Evolutionary conservation across 768 basidiomycete genomes (phyloP).

Genomic region (Fistulinella prunicolor): DNA sequence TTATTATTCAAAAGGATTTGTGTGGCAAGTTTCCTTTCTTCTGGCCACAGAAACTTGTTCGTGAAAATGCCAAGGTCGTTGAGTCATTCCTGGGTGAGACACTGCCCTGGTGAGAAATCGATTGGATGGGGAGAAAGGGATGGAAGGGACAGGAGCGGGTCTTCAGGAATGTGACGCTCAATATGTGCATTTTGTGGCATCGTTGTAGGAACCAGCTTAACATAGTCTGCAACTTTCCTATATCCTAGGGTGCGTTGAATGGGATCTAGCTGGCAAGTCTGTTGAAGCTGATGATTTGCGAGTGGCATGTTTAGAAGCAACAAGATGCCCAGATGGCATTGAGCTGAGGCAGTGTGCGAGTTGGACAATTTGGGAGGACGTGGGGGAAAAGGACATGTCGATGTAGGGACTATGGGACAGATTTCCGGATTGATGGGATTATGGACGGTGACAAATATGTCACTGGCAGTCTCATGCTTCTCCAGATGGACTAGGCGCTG

Average conservation of each 20-base stretch:
- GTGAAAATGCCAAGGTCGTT: background rate
- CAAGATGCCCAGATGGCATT: too few relatives aligned
- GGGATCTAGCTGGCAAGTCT: background rate
- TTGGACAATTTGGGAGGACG: too few relatives aligned
- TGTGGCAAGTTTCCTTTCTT: background rate
- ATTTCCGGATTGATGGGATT: background rate
- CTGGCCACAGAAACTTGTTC: background rate
- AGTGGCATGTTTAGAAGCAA: background rate
- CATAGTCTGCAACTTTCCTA: conserved; percentile 31
- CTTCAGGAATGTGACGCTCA: conserved; percentile 26
- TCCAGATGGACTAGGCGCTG: conserved; percentile 12
- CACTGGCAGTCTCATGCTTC: conserved; percentile 5
- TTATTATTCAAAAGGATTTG: conserved; percentile 34
- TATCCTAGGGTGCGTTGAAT: conserved; percentile 15
- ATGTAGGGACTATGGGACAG: too few relatives aligned
- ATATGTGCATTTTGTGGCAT: conserved; percentile 35
- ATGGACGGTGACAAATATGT: background rate
- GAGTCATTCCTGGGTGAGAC: background rate
- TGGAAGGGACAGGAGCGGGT: conserved; percentile 34
- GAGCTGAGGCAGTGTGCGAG: too few relatives aligned
- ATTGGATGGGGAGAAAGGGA: background rate
- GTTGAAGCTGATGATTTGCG: background rate
- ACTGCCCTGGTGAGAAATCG: background rate
- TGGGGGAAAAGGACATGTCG: too few relatives aligned
- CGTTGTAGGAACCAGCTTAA: conserved; percentile 30